Evolutionary conservation across 2,329 filamentous ascomycete genomes (phyloP).

Genomic region (Fusarium sp.): DNA sequence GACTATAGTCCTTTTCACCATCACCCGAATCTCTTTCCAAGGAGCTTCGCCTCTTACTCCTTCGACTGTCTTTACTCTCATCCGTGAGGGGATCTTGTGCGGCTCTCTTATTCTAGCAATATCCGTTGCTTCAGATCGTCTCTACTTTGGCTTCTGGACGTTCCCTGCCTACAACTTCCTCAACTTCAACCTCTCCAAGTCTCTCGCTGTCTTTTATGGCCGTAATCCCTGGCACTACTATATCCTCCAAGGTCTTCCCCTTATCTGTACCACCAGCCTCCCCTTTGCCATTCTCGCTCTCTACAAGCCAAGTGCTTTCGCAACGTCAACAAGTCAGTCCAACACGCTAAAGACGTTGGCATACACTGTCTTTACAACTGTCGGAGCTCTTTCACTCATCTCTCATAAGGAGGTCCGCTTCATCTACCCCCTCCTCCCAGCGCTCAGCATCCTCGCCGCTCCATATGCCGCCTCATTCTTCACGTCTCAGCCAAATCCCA

Average conservation of each 20-base stretch:
- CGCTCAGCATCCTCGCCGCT: slow-evolving; percentile 86
- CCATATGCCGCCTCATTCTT: slow-evolving; percentile 78
- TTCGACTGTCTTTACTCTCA: slow-evolving; percentile 66
- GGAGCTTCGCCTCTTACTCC: slow-evolving; percentile 60
- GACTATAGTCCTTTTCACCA: slow-evolving; percentile 67
- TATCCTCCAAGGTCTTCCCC: slow-evolving; percentile 87
- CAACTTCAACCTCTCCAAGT: slow-evolving; percentile 90
- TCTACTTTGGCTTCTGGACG: slow-evolving; percentile 89
- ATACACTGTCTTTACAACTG: slow-evolving; percentile 71
- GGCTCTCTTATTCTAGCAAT: slow-evolving; percentile 72
- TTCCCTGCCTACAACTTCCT: slow-evolving; percentile 91
- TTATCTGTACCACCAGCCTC: slow-evolving; percentile 86
- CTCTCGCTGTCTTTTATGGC: slow-evolving; percentile 93
- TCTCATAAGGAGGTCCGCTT: slow-evolving; percentile 98
- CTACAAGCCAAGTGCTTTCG: slow-evolving; percentile 60
- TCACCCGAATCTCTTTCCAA: slow-evolving; percentile 59
- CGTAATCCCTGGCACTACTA: slow-evolving; percentile 95
- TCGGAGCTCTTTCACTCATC: slow-evolving; percentile 79
- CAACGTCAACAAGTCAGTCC: slow-evolving; percentile 54
- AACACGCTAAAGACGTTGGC: slow-evolving; percentile 64
- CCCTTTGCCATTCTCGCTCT: slow-evolving; percentile 81
- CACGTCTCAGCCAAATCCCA: slow-evolving; percentile 53
- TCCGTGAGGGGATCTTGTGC: slow-evolving; percentile 76
- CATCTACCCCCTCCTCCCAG: slow-evolving; percentile 91
- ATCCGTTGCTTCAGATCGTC: slow-evolving; percentile 78